Evolutionary conservation across 345 rosid species (phyloP), one percentile per base, ranked within the genome.

Genomic region (Salix purpurea): DNA sequence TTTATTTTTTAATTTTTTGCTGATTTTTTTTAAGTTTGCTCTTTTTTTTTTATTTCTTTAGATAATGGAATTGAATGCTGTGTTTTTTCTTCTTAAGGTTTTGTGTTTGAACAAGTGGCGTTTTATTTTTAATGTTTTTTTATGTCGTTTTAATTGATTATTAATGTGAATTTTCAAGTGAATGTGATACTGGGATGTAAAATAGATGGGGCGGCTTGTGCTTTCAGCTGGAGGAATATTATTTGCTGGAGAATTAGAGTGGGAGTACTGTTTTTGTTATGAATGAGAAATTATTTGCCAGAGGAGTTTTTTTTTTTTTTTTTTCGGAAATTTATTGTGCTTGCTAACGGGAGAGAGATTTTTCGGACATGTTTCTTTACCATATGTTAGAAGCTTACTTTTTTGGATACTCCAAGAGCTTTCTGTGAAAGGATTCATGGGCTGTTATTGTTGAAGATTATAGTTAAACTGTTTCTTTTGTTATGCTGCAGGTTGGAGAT

Each of bases 401-500:
- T 7, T 19, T 56, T 42, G 46, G 12, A 5, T 0, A 34, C 56
- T 37, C n/a, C 28, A 0, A 8, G 21, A 4, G 18, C 8, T 18
- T 64, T 37, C 12, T 19, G 28, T 48, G 7, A 32, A 18, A 65
- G 36, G 30, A 32, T 32, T 4, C n/a, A 32, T 1, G 54, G 7
- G 36, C 26, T 34, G 42, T 65, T n/a, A 36, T 66, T 36, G 10
- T 66, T 42, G 32, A 46, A 13, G 36, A 46, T 42, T 66, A 34
- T 32, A 67, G 64, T 23, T 58, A n/a, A 58, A 23, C 64, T 5
- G 4, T 23, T 67, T n/a, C 40, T 77, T 26, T 24, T 65, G 64
- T 73, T 82, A 69, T 69, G 48, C 52, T 42, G 71, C 84, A 94
- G 98, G 98, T 94, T 46, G 99, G 99, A 61, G 99, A 96, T 82